These are phyloP conservation scores for Leptodontidium sp. DNA, from an alignment of 2,329 filamentous ascomycete species.

Conservation along the genomic window DNA sequence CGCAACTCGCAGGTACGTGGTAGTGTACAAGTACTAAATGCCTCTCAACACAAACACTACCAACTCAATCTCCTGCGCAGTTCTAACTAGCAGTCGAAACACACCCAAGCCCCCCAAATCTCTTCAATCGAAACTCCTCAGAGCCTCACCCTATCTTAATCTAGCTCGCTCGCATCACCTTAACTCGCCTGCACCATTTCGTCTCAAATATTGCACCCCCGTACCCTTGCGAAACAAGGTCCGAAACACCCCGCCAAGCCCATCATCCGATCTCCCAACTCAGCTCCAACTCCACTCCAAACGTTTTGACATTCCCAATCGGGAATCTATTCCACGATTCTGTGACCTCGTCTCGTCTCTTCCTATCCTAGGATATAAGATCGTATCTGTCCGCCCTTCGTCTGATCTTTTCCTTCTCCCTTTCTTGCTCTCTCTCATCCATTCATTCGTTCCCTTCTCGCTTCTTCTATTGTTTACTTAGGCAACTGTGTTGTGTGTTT, in stretches of 20 bases:
- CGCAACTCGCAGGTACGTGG: too few relatives aligned
- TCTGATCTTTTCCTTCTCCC: slow-evolving; percentile 4
- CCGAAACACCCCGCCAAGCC: slow-evolving; percentile 7
- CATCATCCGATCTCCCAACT: not conserved
- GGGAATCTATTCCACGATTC: slow-evolving; percentile 9
- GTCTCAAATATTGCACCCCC: not conserved
- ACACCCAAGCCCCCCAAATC: not conserved
- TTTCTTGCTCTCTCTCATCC: not conserved
- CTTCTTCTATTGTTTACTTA: not conserved
- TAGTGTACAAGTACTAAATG: too few relatives aligned
- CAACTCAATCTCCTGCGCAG: too few relatives aligned
- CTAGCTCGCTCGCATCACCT: not conserved
- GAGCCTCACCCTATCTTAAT: not conserved
- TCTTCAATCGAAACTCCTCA: not conserved
- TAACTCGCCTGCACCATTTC: slow-evolving; percentile 6
- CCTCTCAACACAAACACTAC: too few relatives aligned
- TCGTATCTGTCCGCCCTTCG: not conserved
- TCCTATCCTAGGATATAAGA: not conserved
- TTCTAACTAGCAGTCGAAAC: too few relatives aligned
- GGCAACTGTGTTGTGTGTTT: slow-evolving; percentile 11
- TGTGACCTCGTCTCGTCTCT: not conserved
- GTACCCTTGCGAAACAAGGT: not conserved
- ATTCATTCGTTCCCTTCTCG: not conserved
- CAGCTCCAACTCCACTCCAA: not conserved
- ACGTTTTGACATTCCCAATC: slow-evolving; percentile 10